A percentile compares a stretch with the other conserved stretches of the same genome.
These are phyloP conservation scores for Sequoia sempervirens DNA, from an alignment of 75 land plant species.

Conservation along the genomic window DNA sequence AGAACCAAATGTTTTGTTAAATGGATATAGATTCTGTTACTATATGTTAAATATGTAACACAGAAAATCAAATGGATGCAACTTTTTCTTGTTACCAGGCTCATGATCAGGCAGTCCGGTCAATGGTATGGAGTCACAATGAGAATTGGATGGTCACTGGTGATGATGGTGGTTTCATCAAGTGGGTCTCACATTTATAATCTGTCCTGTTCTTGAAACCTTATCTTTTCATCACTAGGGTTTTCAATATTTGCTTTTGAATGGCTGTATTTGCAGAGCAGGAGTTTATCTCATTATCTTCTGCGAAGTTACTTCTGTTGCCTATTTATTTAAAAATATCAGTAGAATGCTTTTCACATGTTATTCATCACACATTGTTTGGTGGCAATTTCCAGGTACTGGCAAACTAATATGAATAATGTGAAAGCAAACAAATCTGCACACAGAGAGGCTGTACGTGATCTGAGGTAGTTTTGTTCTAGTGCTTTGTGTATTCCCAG, in stretches of 20 bases:
- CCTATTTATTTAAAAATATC: background rate
- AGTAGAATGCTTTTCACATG: background rate
- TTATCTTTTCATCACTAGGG: background rate
- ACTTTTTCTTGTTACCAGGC: conserved; percentile 45
- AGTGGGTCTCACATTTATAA: conserved; percentile 39
- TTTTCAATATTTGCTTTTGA: background rate
- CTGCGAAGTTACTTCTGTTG: background rate
- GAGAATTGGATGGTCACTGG: conserved; percentile 99
- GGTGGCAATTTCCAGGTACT: conserved; percentile 56
- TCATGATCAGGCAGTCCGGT: conserved; percentile 95
- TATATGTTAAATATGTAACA: background rate
- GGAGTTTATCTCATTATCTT: background rate
- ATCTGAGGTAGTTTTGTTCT: conserved; percentile 59
- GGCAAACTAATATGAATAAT: conserved; percentile 99
- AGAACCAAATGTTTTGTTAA: background rate
- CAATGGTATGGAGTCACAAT: conserved; percentile 99
- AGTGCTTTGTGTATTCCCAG: background rate
- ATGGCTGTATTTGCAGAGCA: background rate
- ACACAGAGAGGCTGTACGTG: conserved; percentile 96
- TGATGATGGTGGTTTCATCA: conserved; percentile 97
- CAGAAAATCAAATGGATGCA: background rate
- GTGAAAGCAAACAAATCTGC: conserved; percentile 97
- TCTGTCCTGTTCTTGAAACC: background rate
- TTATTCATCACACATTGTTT: background rate
- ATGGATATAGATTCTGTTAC: background rate